A percentile compares a stretch with the other conserved stretches of the same genome.
These are phyloP conservation scores for Trichoderma lentiforme DNA, from an alignment of 2,329 filamentous ascomycete genomes.

Conservation along the genomic window DNA sequence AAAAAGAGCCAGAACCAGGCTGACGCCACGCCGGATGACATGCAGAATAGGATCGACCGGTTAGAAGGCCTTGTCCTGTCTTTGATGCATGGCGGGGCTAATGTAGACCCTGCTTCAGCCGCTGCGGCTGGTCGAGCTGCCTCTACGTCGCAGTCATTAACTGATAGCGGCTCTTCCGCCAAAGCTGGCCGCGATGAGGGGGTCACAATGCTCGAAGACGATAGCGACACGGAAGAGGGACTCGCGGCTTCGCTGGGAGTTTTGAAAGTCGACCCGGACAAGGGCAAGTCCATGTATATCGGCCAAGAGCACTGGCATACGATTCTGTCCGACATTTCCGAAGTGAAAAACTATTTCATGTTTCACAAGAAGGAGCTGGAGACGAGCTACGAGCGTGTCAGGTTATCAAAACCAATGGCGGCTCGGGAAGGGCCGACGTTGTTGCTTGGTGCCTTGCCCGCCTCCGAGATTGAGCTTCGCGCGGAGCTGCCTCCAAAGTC, in stretches of 20 bases:
- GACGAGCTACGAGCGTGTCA: slow-evolving; percentile 72
- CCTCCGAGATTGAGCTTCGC: slow-evolving; percentile 73
- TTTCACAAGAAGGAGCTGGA: slow-evolving; percentile 87
- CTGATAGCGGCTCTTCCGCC: slow-evolving; percentile 45
- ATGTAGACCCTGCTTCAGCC: slow-evolving; percentile 42
- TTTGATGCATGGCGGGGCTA: slow-evolving; percentile 82
- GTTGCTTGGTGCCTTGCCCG: slow-evolving; percentile 70
- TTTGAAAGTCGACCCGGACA: slow-evolving; percentile 74
- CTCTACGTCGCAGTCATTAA: slow-evolving; percentile 37
- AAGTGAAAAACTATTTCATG: slow-evolving; percentile 88
- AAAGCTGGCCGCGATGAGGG: slow-evolving; percentile 57
- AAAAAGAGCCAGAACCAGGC: slow-evolving; percentile 70
- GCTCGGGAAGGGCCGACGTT: slow-evolving; percentile 69
- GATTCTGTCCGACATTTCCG: slow-evolving; percentile 76
- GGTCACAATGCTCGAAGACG: slow-evolving; percentile 50
- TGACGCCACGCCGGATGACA: slow-evolving; percentile 74
- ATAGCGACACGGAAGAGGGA: slow-evolving; percentile 67
- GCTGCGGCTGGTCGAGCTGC: slow-evolving; percentile 30
- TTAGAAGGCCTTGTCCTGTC: slow-evolving; percentile 89
- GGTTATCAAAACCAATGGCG: slow-evolving; percentile 60
- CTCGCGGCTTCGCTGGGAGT: slow-evolving; percentile 73
- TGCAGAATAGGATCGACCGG: slow-evolving; percentile 97
- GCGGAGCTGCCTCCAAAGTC: slow-evolving; percentile 76
- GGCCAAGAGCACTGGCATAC: slow-evolving; percentile 83
- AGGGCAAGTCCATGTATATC: slow-evolving; percentile 75